Conservation (phyloP, 345 rosid genomes). For the Garcia nutans region DNA sequence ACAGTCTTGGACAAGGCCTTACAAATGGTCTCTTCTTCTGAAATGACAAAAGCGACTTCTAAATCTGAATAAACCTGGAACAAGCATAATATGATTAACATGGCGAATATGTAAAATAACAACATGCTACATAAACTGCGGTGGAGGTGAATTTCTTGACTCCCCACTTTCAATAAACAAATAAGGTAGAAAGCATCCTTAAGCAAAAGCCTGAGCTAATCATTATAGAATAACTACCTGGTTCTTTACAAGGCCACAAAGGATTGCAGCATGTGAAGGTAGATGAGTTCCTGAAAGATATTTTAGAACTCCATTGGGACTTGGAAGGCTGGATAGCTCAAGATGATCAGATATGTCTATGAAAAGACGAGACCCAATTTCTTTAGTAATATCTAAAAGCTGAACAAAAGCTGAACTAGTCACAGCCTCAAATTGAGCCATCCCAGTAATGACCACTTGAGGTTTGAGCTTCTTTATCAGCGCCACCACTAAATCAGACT, state of each 20-base stretch:
- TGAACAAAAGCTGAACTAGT: slow-evolving; percentile 91
- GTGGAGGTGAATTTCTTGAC: slow-evolving; percentile 8
- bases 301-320: slow-evolving; percentile 80
- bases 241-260: slow-evolving; percentile 90
- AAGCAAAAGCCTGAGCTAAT: slow-evolving; percentile 2
- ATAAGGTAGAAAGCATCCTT: background rate
- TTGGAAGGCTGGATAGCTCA: slow-evolving; percentile 93
- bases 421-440: slow-evolving; percentile 83
- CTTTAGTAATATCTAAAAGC: slow-evolving; percentile 72
- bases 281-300: slow-evolving; percentile 68
- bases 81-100: slow-evolving; percentile 17
- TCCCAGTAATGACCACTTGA: slow-evolving; percentile 80
- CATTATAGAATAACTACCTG: too few species aligned
- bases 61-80: slow-evolving; percentile 93
- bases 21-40: slow-evolving; percentile 73
- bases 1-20: slow-evolving; percentile 83
- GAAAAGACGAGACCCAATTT: slow-evolving; percentile 76
- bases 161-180: slow-evolving; percentile 1
- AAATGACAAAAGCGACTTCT: slow-evolving; percentile 93
- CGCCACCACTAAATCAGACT: slow-evolving; percentile 79
- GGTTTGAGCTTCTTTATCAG: slow-evolving; percentile 85
- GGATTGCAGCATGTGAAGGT: slow-evolving; percentile 80
- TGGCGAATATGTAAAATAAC: slow-evolving; percentile 14
- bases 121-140: slow-evolving; percentile 8
- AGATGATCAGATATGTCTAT: slow-evolving; percentile 92